phyloP scores from a whole-genome alignment of 208 protist genomes.

The Acanthamoeba culbertsoni region DNA sequence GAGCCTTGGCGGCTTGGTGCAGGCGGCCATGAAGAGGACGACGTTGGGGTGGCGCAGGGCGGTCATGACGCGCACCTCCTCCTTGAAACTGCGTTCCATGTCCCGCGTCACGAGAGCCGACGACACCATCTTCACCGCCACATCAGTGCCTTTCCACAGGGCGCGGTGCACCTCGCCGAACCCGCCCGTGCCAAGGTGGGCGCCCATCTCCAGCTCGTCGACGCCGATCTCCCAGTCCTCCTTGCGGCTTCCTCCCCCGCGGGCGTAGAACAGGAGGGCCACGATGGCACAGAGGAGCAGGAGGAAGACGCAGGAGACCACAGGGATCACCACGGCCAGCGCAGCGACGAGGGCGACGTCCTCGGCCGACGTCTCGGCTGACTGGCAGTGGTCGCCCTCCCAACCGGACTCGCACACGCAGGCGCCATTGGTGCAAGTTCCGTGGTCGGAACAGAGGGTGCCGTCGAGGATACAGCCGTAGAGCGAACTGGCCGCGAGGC shows the following conservation, averaged over 20 bases:
- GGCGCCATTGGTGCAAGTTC: not conserved
- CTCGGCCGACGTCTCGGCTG: not conserved
- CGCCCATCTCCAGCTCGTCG: constrained; percentile 17
- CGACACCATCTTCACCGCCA: constrained; percentile 56
- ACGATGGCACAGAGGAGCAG: not conserved
- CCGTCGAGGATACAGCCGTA: not conserved
- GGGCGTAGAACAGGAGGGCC: not conserved
- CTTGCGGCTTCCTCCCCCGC: not conserved
- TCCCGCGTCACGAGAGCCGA: constrained; percentile 44
- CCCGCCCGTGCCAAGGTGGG: not conserved
- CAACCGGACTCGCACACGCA: not conserved
- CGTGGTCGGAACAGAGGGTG: not conserved
- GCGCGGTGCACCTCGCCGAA: constrained; percentile 16
- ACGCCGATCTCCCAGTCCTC: constrained; percentile 39
- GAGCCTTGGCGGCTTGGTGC: not conserved
- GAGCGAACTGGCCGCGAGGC: not conserved
- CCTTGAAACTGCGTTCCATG: constrained; percentile 69
- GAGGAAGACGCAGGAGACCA: not conserved
- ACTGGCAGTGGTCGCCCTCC: not conserved
- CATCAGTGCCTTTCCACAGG: constrained; percentile 48
- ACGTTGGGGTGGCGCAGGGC: too few relatives aligned
- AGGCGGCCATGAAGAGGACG: constrained; percentile 6
- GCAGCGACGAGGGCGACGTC: not conserved
- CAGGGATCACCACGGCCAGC: not conserved
- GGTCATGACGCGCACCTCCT: constrained; percentile 61